Evolutionary conservation across 257 asterid genomes (phyloP).

Genomic region (Primulina eburnea): DNA sequence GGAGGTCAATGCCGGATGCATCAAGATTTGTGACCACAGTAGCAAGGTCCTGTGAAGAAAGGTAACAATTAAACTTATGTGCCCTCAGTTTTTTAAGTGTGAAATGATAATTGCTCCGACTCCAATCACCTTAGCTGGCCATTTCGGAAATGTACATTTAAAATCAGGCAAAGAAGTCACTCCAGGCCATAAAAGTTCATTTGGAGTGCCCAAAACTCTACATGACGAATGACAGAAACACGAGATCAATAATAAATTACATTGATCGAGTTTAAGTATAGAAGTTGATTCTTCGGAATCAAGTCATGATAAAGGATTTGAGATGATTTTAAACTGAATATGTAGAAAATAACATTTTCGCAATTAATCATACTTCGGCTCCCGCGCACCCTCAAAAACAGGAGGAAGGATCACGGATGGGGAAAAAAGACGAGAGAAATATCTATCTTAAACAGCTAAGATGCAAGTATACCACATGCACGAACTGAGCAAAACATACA

Average conservation of each 20-base stretch:
- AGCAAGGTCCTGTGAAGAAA: constrained; percentile 62
- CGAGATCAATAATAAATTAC: constrained; percentile 19
- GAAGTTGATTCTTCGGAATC: background rate
- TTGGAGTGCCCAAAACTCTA: constrained; percentile 95
- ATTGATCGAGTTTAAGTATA: background rate
- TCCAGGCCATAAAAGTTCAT: constrained; percentile 92
- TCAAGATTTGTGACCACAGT: constrained; percentile 69
- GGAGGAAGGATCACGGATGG: background rate
- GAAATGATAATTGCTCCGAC: background rate
- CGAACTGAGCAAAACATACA: background rate
- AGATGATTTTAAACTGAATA: background rate
- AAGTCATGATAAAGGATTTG: background rate
- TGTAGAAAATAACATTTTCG: background rate
- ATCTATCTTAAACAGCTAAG: background rate
- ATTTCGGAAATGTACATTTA: constrained; percentile 75
- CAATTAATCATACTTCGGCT: background rate
- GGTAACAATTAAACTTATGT: constrained; percentile 10
- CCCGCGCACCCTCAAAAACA: too few relatives aligned
- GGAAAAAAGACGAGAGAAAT: background rate
- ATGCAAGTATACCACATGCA: background rate
- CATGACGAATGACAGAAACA: constrained; percentile 22
- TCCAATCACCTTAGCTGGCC: constrained; percentile 71
- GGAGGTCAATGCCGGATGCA: constrained; percentile 77
- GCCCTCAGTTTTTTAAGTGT: constrained; percentile 1
- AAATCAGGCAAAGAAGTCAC: constrained; percentile 90